phyloP scores from a whole-genome alignment of 371 early-diverging fungal species.

The Rhizopus delemar region DNA sequence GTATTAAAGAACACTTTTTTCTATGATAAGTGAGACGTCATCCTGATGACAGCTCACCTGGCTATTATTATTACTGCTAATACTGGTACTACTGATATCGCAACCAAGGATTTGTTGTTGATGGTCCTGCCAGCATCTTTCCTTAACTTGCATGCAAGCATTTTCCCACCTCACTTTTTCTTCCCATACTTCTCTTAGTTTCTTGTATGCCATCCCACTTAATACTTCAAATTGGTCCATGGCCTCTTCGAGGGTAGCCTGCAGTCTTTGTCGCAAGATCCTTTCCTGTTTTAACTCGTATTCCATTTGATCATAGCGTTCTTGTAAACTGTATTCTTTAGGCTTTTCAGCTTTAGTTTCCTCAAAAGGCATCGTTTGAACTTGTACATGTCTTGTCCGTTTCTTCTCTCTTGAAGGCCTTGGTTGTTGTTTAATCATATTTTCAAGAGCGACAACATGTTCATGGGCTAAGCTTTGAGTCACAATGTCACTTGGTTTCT shows the following conservation, averaged over 20 bases:
- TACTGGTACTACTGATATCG: not conserved
- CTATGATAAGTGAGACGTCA: conserved; percentile 6
- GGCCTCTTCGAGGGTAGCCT: conserved; percentile 50
- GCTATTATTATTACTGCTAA: not conserved
- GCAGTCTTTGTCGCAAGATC: conserved; percentile 37
- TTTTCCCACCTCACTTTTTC: conserved; percentile 44
- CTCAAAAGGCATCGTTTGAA: conserved; percentile 23
- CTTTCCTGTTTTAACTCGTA: conserved; percentile 49
- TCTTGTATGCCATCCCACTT: conserved; percentile 55
- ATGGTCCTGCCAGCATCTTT: conserved; percentile 29
- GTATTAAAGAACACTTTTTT: not conserved
- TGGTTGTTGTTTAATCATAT: conserved; percentile 12
- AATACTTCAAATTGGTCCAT: conserved; percentile 56
- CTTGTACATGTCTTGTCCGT: conserved; percentile 25
- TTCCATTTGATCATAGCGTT: conserved; percentile 22
- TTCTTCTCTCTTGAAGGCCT: not conserved
- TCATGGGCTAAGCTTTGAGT: conserved; percentile 19
- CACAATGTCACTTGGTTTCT: conserved; percentile 17
- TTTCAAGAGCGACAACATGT: conserved; percentile 22
- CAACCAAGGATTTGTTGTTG: conserved; percentile 13
- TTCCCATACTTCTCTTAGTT: conserved; percentile 54
- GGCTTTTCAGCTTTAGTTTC: not conserved
- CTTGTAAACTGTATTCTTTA: conserved; percentile 4
- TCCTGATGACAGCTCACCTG: not conserved
- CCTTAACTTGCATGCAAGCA: conserved; percentile 33